Evolutionary conservation across 139 green algal species (phyloP).

Genomic region (Chlorella sorokiniana): DNA sequence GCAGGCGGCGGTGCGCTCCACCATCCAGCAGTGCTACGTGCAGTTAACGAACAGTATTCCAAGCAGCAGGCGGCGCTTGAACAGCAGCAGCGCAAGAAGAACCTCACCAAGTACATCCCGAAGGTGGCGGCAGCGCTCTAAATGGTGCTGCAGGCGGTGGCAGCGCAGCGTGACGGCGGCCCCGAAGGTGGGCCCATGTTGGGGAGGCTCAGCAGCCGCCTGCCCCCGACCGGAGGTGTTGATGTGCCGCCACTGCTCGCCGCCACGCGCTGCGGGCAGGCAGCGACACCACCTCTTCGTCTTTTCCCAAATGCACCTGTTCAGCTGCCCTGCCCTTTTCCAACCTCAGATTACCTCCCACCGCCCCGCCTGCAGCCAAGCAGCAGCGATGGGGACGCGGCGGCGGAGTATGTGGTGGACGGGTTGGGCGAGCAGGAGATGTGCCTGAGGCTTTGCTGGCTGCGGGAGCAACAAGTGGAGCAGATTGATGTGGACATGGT

Average conservation of each 20-base stretch:
- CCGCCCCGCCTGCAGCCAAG: constrained; percentile 20
- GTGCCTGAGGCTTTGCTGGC: constrained; percentile 65
- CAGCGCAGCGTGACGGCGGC: not conserved
- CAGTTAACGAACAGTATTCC: constrained; percentile 86
- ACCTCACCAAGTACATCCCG: constrained; percentile 93
- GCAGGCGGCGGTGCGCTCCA: constrained; percentile 79
- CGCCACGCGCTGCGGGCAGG: no score
- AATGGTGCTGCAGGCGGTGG: constrained; percentile 61
- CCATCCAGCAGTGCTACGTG: constrained; percentile 82
- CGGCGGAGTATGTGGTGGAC: constrained; percentile 56
- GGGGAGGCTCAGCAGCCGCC: no score
- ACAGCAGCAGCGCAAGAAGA: constrained; percentile 86
- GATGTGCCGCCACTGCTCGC: no score
- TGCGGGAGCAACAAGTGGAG: constrained; percentile 84
- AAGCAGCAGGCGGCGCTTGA: constrained; percentile 75
- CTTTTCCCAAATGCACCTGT: no score
- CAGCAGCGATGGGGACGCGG: constrained; percentile 44
- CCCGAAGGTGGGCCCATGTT: no score
- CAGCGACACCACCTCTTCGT: no score
- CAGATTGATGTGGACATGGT: constrained; percentile 90
- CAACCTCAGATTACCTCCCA: no score
- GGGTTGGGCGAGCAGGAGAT: constrained; percentile 56
- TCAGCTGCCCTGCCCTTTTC: no score
- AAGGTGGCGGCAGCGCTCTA: constrained; percentile 69
- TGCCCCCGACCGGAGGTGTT: no score